phyloP scores from a whole-genome alignment of 805 yeast genomes.

The Metschnikowia proteae region DNA sequence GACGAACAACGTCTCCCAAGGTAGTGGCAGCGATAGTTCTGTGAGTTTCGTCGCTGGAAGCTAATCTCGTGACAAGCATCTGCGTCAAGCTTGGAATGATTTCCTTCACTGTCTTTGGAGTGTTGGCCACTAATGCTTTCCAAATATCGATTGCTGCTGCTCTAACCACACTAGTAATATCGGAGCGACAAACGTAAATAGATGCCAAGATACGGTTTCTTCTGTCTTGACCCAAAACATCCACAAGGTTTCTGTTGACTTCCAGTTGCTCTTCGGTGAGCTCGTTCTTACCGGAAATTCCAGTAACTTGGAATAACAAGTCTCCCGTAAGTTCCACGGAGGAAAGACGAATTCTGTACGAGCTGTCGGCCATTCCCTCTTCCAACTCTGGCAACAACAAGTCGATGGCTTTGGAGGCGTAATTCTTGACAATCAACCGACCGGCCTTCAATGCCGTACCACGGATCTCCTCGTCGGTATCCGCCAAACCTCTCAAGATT shows the following conservation, averaged over 20 bases:
- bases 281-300: slow-evolving; percentile 76
- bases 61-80: slow-evolving; percentile 76
- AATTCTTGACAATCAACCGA: slow-evolving; percentile 82
- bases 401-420: slow-evolving; percentile 90
- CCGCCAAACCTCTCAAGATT: slow-evolving; percentile 87
- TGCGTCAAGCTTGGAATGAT: slow-evolving; percentile 79
- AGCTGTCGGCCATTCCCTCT: slow-evolving; percentile 76
- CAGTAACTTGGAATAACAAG: slow-evolving; percentile 87
- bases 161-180: slow-evolving; percentile 81
- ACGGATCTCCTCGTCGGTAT: slow-evolving; percentile 77
- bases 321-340: slow-evolving; percentile 96
- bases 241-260: slow-evolving; percentile 57
- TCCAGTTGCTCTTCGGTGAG: slow-evolving; percentile 55
- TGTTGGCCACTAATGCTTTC: slow-evolving; percentile 94
- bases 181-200: slow-evolving; percentile 92
- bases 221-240: slow-evolving; percentile 80
- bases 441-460: slow-evolving; percentile 92
- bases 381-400: slow-evolving; percentile 91
- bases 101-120: slow-evolving; percentile 92
- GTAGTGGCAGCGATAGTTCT: slow-evolving; percentile 90
- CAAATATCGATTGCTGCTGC: slow-evolving; percentile 89
- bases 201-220: slow-evolving; percentile 82
- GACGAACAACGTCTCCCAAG: slow-evolving; percentile 87
- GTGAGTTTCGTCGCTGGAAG: slow-evolving; percentile 73
- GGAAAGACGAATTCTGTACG: slow-evolving; percentile 83